phyloP scores from a whole-genome alignment of 208 protist genomes.

The Acanthamoeba sp. region DNA sequence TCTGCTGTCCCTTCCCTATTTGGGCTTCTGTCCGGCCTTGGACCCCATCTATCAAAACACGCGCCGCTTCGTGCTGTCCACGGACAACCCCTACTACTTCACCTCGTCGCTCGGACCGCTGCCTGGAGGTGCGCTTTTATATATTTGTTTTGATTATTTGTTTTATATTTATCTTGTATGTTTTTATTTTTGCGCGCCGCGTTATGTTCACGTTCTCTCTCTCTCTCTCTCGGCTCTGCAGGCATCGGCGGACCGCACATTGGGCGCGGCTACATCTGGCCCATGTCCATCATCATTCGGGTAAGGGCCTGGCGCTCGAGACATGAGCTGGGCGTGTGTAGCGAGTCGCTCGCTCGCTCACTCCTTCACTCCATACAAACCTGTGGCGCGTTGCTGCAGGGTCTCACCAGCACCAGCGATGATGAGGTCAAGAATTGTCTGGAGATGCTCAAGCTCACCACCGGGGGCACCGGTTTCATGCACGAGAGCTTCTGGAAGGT shows the following conservation, averaged over 20 bases:
- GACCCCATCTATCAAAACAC: conserved; percentile 75
- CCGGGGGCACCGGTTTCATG: conserved; percentile 74
- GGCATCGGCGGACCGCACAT: conserved; percentile 82
- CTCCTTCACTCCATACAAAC: background rate
- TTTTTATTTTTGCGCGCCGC: background rate
- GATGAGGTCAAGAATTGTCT: conserved; percentile 52
- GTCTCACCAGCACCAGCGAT: conserved; percentile 73
- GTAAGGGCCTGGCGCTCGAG: conserved; percentile 29
- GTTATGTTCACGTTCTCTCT: background rate
- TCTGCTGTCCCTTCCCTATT: conserved; percentile 79
- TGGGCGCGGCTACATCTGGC: conserved; percentile 78
- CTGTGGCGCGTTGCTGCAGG: background rate
- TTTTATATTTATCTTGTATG: background rate
- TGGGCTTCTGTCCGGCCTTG: conserved; percentile 56
- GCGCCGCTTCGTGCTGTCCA: conserved; percentile 3
- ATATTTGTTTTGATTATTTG: no score
- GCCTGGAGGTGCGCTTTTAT: background rate
- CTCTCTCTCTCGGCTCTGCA: background rate
- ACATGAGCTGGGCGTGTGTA: no score
- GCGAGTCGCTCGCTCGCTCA: no score
- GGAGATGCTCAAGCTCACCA: conserved; percentile 31
- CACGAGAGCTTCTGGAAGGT: conserved; percentile 81
- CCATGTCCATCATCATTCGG: conserved; percentile 82
- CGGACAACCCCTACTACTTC: conserved; percentile 58
- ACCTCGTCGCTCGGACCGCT: background rate